Conservation (phyloP, 1,139 yeast genomes). For the Scheffersomyces stambukii region DNA sequence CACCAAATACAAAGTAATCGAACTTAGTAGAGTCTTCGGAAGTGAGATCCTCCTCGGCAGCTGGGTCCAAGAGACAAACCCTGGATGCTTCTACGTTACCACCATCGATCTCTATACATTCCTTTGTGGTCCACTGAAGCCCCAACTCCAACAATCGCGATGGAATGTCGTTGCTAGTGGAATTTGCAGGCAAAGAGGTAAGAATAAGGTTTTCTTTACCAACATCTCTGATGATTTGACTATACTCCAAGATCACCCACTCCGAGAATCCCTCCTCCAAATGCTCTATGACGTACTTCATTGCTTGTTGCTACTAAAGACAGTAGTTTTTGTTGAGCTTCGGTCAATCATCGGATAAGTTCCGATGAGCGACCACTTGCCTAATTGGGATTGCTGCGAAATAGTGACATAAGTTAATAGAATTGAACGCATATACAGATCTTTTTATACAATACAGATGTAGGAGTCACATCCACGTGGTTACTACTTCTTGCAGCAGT, state of each 20-base stretch:
- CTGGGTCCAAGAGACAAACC: constrained; percentile 85
- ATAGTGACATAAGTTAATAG: too few relatives aligned
- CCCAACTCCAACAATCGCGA: constrained; percentile 54
- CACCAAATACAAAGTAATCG: constrained; percentile 92
- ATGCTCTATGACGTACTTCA: constrained; percentile 93
- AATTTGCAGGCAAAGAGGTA: constrained; percentile 68
- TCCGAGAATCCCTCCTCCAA: constrained; percentile 97
- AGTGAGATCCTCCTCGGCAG: constrained; percentile 67
- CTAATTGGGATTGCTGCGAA: too few relatives aligned
- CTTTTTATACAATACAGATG: not conserved
- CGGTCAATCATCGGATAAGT: too few relatives aligned
- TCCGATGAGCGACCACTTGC: not conserved
- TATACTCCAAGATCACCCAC: constrained; percentile 89
- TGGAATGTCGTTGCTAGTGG: constrained; percentile 67
- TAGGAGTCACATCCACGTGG: not conserved
- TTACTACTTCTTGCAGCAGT: constrained; percentile 16
- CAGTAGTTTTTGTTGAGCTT: constrained; percentile 1
- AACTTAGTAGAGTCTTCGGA: constrained; percentile 65
- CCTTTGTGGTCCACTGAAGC: constrained; percentile 77
- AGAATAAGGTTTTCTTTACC: constrained; percentile 72
- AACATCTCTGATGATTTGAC: constrained; percentile 76
- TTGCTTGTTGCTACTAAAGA: too few relatives aligned
- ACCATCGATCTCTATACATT: constrained; percentile 50
- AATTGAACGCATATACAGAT: constrained; percentile 1
- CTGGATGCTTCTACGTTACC: constrained; percentile 39